Evolutionary conservation across 2,329 filamentous ascomycete genomes (phyloP).

Genomic region (Fusarium chlamydosporum): DNA sequence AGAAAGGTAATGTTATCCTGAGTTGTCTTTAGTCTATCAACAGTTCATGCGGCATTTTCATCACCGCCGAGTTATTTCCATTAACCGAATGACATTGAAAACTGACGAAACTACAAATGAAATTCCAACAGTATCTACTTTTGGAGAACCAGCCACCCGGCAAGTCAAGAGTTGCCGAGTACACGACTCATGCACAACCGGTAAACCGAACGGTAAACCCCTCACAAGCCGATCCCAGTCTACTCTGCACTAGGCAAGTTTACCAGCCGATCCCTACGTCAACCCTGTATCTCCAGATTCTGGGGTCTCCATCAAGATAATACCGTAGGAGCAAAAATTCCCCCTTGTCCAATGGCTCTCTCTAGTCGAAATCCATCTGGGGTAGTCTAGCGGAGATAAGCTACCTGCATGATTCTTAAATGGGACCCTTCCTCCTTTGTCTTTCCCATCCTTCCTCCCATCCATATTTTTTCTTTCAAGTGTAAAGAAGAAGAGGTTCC

Average conservation of each 20-base stretch:
- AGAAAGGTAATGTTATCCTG: neutral
- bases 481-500: neutral
- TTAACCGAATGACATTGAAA: neutral
- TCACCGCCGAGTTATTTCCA: neutral
- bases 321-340: constrained; percentile 6
- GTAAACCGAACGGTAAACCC: constrained; percentile 27
- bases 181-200: constrained; percentile 32
- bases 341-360: constrained; percentile 17
- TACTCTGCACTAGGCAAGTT: constrained; percentile 28
- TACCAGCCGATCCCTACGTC: constrained; percentile 14
- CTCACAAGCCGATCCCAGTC: constrained; percentile 29
- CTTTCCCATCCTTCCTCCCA: neutral
- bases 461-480: neutral
- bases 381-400: constrained; percentile 37
- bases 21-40: neutral
- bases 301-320: constrained; percentile 18
- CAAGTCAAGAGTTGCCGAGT: constrained; percentile 26
- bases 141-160: constrained; percentile 6
- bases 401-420: constrained; percentile 30
- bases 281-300: constrained; percentile 30
- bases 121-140: neutral
- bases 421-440: neutral
- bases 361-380: constrained; percentile 25
- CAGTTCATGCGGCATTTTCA: neutral
- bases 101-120: neutral